A percentile compares a stretch with the other conserved stretches of the same genome.
phyloP scores from a whole-genome alignment of 306 rosid genomes.

The Fragaria ananassa region DNA sequence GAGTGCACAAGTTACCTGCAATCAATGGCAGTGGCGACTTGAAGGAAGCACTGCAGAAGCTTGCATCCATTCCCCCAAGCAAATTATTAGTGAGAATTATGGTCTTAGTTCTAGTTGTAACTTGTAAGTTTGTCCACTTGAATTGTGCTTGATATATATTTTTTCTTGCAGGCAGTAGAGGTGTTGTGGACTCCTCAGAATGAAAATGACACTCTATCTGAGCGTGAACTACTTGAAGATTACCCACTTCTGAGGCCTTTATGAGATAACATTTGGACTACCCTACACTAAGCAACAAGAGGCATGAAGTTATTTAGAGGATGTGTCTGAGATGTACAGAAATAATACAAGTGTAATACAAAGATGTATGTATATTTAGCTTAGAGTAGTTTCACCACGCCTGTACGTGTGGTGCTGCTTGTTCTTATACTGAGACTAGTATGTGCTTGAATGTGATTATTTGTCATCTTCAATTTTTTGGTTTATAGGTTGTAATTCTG shows the following conservation, averaged over 20 bases:
- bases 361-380: not conserved
- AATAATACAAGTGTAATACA: conserved; percentile 25
- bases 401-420: not conserved
- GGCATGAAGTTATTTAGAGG: not conserved
- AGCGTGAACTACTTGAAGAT: conserved; percentile 93
- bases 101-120: not conserved
- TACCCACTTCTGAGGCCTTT: conserved; percentile 96
- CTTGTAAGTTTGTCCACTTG: not conserved
- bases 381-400: not conserved
- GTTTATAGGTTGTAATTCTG: not conserved
- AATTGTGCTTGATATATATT: not conserved
- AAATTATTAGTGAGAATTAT: conserved; percentile 63
- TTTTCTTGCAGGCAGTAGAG: conserved; percentile 77
- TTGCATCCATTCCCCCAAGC: conserved; percentile 84
- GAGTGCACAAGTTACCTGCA: conserved; percentile 75
- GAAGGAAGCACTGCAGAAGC: conserved; percentile 92
- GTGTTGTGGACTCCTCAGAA: conserved; percentile 99
- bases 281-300: not conserved
- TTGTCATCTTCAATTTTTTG: no score
- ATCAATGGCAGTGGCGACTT: conserved; percentile 84
- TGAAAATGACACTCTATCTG: conserved; percentile 88
- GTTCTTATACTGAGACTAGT: no score
- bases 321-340: conserved; percentile 21
- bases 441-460: no score
- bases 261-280: conserved; percentile 23